phyloP scores from a whole-genome alignment of 805 yeast genomes.

The Helenozyma baotianmanensis region DNA sequence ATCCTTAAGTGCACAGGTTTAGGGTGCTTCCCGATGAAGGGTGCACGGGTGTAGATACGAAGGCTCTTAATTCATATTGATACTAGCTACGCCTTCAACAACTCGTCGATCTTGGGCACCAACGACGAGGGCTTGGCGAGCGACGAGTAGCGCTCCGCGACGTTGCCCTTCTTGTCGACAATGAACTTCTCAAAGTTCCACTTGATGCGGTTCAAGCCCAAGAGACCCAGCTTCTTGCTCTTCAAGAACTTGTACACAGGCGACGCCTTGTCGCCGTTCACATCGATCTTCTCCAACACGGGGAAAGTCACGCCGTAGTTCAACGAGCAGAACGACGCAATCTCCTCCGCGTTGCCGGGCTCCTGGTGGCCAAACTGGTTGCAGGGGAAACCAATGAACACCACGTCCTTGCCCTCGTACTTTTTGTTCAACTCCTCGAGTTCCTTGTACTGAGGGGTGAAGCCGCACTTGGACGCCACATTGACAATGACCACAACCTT shows the following conservation, averaged over 20 bases:
- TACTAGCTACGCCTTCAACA: too few relatives aligned
- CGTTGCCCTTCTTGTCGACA: slow-evolving; percentile 38
- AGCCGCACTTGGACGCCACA: slow-evolving; percentile 73
- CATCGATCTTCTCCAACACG: slow-evolving; percentile 78
- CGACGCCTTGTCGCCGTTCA: slow-evolving; percentile 78
- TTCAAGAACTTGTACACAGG: slow-evolving; percentile 80
- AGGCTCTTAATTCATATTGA: too few relatives aligned
- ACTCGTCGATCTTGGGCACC: slow-evolving; percentile 15
- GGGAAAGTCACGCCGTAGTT: slow-evolving; percentile 94
- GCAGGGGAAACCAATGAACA: slow-evolving; percentile 41
- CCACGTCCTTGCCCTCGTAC: slow-evolving; percentile 32
- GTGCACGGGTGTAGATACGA: too few relatives aligned
- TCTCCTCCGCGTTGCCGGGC: slow-evolving; percentile 49
- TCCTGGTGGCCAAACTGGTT: slow-evolving; percentile 42
- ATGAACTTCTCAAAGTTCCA: slow-evolving; percentile 46
- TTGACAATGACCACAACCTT: slow-evolving; percentile 81
- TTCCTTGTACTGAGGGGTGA: slow-evolving; percentile 40
- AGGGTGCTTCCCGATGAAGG: too few relatives aligned
- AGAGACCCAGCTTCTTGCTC: slow-evolving; percentile 45
- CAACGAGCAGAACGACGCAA: slow-evolving; percentile 64
- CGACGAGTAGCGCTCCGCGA: slow-evolving; percentile 57
- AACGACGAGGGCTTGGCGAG: slow-evolving; percentile 44
- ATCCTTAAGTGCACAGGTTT: too few relatives aligned
- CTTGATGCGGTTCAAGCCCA: slow-evolving; percentile 39
- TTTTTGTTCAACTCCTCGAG: slow-evolving; percentile 40